phyloP scores from a whole-genome alignment of 441 rosid species.

The Raphanus hybrid region DNA sequence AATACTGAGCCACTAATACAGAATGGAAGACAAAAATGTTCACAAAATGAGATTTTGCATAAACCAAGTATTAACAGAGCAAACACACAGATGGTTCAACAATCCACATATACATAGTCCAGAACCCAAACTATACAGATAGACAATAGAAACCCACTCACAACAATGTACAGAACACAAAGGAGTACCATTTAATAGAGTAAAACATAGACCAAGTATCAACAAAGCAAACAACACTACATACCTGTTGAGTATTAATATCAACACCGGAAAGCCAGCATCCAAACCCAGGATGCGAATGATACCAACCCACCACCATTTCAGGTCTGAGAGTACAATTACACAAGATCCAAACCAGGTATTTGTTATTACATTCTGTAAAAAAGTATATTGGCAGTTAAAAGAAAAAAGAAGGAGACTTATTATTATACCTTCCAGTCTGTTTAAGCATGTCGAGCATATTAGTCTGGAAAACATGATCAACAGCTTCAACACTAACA shows the following conservation, averaged over 20 bases:
- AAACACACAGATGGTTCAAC: not conserved
- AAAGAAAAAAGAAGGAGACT: too few relatives aligned
- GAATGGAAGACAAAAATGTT: not conserved
- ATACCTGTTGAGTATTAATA: slow-evolving; percentile 96
- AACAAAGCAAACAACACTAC: not conserved
- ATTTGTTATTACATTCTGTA: not conserved
- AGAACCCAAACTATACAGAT: too few relatives aligned
- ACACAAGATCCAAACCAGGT: too few relatives aligned
- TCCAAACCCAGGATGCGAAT: slow-evolving; percentile 99
- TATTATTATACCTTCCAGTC: slow-evolving; percentile 99
- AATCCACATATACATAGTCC: not conserved
- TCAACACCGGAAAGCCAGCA: slow-evolving; percentile 99
- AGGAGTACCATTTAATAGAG: too few relatives aligned
- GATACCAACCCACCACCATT: slow-evolving; percentile 99
- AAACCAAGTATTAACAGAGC: not conserved
- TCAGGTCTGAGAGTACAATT: slow-evolving; percentile 62
- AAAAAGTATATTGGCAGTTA: not conserved
- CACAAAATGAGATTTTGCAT: not conserved
- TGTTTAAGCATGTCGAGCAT: slow-evolving; percentile 99
- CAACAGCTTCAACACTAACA: slow-evolving; percentile 99
- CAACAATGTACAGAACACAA: too few relatives aligned
- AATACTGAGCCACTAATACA: not conserved
- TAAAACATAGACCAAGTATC: too few relatives aligned
- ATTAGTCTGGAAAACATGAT: slow-evolving; percentile 96
- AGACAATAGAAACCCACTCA: too few relatives aligned